phyloP scores from a whole-genome alignment of 2,329 filamentous ascomycete species.

The Pestalotiopsis sp. region DNA sequence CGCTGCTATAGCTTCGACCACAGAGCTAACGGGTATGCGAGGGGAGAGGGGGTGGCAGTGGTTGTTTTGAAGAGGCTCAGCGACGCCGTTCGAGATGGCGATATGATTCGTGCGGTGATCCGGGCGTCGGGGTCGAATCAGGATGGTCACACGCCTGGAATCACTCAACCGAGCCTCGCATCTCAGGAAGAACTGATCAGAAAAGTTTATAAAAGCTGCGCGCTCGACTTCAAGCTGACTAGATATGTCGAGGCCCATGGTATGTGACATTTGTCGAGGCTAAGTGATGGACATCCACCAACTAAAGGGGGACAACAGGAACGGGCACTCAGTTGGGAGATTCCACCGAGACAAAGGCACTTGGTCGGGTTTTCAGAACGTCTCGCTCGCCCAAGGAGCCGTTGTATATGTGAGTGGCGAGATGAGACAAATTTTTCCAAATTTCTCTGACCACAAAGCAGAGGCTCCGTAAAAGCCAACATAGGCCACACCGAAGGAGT shows the following conservation, averaged over 20 bases:
- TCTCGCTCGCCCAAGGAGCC: conserved; percentile 3
- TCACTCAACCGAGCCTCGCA: conserved; percentile 20
- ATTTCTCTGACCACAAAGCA: neutral
- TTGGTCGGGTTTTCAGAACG: conserved; percentile 22
- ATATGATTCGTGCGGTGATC: conserved; percentile 35
- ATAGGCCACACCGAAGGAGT: conserved; percentile 9
- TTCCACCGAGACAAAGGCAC: conserved; percentile 33
- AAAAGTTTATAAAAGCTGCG: conserved; percentile 23
- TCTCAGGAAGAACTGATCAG: conserved; percentile 29
- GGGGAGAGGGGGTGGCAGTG: conserved; percentile 50
- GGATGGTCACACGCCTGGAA: conserved; percentile 19
- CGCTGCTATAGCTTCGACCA: conserved; percentile 14
- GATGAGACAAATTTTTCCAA: neutral
- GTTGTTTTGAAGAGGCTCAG: conserved; percentile 51
- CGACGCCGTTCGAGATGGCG: conserved; percentile 41
- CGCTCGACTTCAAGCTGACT: conserved; percentile 6
- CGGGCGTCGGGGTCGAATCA: conserved; percentile 23
- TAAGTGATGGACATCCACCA: neutral
- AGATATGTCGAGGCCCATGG: conserved; percentile 27
- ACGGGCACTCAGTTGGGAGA: conserved; percentile 42
- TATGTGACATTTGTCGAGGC: neutral
- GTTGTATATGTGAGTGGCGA: conserved; percentile 22
- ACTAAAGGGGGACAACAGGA: conserved; percentile 18
- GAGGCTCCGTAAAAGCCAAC: conserved; percentile 9
- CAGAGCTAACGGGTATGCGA: conserved; percentile 27